Percentiles rank a stretch among this genome's conserved stretches.
These are phyloP conservation scores for Cymbidium sinense DNA, from an alignment of 106 monocot genomes.

Conservation along the genomic window DNA sequence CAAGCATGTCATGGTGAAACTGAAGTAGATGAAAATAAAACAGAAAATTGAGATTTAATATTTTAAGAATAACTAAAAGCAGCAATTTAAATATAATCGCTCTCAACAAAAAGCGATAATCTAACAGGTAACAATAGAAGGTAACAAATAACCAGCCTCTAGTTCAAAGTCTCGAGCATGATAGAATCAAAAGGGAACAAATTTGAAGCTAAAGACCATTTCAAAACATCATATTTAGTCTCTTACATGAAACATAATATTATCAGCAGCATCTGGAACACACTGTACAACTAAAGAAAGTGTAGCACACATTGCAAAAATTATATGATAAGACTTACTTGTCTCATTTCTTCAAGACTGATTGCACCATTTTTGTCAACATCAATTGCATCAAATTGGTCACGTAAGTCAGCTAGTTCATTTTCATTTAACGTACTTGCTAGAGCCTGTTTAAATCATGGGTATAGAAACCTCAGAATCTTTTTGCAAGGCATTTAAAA, in stretches of 20 bases:
- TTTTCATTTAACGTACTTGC: slow-evolving; percentile 84
- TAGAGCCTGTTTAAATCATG: slow-evolving; percentile 53
- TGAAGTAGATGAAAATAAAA: not conserved
- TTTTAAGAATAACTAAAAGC: not conserved
- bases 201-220: not conserved
- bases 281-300: no score
- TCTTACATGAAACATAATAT: no score
- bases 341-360: slow-evolving; percentile 97
- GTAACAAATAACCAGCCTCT: not conserved
- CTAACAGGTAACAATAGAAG: not conserved
- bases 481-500: no score
- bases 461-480: slow-evolving; percentile 3
- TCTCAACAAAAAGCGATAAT: not conserved
- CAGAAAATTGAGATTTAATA: not conserved
- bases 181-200: not conserved
- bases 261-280: not conserved
- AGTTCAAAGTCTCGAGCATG: not conserved
- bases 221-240: not conserved
- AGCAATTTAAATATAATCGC: not conserved
- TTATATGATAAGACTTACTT: slow-evolving; percentile 29
- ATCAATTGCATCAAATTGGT: slow-evolving; percentile 95
- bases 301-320: no score
- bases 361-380: slow-evolving; percentile 88
- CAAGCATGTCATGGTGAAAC: not conserved
- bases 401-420: slow-evolving; percentile 74